Conservation (phyloP, 2,329 filamentous ascomycete species). For the Tolypocladium tundrense region DNA sequence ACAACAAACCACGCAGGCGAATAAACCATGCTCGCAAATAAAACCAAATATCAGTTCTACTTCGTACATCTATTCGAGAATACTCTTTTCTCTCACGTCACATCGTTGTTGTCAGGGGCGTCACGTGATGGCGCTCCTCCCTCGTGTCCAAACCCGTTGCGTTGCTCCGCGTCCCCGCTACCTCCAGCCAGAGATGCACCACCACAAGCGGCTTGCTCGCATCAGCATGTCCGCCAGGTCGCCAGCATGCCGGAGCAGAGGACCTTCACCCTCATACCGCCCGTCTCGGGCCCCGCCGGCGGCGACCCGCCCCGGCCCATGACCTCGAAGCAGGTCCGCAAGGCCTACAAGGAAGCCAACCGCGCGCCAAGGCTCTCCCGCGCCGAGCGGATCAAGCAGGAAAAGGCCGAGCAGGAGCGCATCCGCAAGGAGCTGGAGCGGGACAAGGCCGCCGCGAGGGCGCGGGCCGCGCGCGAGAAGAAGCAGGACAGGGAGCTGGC, state of each 20-base stretch:
- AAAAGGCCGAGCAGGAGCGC: constrained; percentile 42
- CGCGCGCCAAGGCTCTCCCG: constrained; percentile 25
- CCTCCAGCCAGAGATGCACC: neutral
- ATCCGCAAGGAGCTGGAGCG: constrained; percentile 41
- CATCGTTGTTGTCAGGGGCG: too few relatives aligned
- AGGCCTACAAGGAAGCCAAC: constrained; percentile 25
- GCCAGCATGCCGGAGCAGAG: constrained; percentile 26
- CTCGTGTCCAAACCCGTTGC: constrained; percentile 5
- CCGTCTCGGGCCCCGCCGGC: constrained; percentile 8
- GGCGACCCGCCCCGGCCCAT: constrained; percentile 14
- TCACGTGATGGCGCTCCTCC: constrained; percentile 8
- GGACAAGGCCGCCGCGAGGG: constrained; percentile 36
- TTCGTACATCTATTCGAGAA: neutral
- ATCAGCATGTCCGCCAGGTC: constrained; percentile 2
- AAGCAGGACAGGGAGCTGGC: constrained; percentile 43
- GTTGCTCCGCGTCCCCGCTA: neutral
- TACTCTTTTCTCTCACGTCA: too few relatives aligned
- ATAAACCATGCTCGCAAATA: neutral
- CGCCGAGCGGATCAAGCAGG: constrained; percentile 27
- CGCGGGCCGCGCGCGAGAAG: constrained; percentile 39
- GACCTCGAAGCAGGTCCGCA: constrained; percentile 31
- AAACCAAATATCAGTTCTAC: too few relatives aligned
- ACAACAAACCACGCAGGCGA: too few relatives aligned
- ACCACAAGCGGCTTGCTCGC: neutral
- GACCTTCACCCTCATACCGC: constrained; percentile 34